Base-by-base conservation (phyloP, 129 eudicot genomes). In the Chrysanthemum lavandulifolium region DNA sequence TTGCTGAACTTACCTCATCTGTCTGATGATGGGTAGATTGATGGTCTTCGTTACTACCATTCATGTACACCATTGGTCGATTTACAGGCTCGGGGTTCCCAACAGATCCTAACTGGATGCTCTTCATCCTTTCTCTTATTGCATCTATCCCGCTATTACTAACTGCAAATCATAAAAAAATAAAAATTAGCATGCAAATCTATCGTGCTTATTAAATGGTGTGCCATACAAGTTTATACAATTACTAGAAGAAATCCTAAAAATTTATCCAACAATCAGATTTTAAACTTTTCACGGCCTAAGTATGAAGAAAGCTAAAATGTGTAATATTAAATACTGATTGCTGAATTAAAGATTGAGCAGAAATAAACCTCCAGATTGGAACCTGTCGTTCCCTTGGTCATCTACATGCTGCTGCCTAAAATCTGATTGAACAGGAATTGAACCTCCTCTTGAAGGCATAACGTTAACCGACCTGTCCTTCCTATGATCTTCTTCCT, bases 41-140 rank as follows among this genome's bases (percentile, higher is more conserved):
- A 57, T 79, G 77, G 15, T 82, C 78, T 6, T 58, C 78, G 3
- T 78, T 81, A 76, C 83, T 88, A 25, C 92, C 93, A 50, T 88
- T 86, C 45, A 76, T 65, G 36, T 85, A 80, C 79, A 79, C 59
- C 55, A 86, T 66, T 3, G 93, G 82, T 71, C 85, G 83, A 75
- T 64, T 81, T 72, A 85, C 85, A 19, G 92, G 29, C 65, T 89
- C 96, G 0, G 84, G 88, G 43, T 85, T 85, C 68, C 86, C 96
- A 60, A 76, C 78, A 36, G 97, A 72, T 4, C 97, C 88, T 73
- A 85, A 78, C 74, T 90, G 97, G 19, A 94, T 94, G 85, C 88
- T 90, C 85, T 94, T 94, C 99, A 94, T 90, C 73, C 97, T 86
- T 53, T 94, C 99, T 71, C 97, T 86, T 68, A 94, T 94, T 21